These are phyloP conservation scores for Ambrosiella beaveri DNA, from an alignment of 2,329 filamentous ascomycete genomes.

Conservation along the genomic window DNA sequence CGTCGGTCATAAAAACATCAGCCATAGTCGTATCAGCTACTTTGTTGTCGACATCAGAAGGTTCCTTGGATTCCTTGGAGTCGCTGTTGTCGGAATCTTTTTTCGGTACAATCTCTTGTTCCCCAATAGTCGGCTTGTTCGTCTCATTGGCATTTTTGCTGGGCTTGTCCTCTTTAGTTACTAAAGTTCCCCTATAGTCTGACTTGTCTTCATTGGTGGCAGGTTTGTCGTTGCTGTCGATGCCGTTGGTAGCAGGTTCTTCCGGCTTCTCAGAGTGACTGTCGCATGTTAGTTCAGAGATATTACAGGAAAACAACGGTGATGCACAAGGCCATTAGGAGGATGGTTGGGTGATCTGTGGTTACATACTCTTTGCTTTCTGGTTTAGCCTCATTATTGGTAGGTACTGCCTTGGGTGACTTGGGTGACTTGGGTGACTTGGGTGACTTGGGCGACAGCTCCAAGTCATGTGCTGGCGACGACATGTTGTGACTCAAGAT, in stretches of 20 bases:
- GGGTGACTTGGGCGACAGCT: background rate
- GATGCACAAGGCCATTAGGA: no score
- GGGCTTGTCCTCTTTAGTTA: no score
- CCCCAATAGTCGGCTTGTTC: background rate
- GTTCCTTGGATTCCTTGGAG: background rate
- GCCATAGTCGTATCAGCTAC: background rate
- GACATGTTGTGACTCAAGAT: conserved; percentile 5
- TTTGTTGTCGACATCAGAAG: background rate
- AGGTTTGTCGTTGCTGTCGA: background rate
- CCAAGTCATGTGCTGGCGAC: conserved; percentile 6
- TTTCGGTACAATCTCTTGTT: background rate
- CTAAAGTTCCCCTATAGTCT: background rate
- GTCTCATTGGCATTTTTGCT: background rate
- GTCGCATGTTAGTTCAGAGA: background rate
- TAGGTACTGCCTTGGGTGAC: background rate
- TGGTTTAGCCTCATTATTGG: background rate
- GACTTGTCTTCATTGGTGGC: background rate
- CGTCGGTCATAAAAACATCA: conserved; percentile 23
- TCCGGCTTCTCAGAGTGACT: background rate
- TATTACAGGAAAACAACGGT: no score
- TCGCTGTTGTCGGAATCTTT: background rate
- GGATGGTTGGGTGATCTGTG: background rate
- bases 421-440: background rate
- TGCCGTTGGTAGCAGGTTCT: background rate
- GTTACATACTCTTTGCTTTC: background rate